Evolutionary conservation across 805 yeast species (phyloP).

Genomic region (Candida rishiriensis): DNA sequence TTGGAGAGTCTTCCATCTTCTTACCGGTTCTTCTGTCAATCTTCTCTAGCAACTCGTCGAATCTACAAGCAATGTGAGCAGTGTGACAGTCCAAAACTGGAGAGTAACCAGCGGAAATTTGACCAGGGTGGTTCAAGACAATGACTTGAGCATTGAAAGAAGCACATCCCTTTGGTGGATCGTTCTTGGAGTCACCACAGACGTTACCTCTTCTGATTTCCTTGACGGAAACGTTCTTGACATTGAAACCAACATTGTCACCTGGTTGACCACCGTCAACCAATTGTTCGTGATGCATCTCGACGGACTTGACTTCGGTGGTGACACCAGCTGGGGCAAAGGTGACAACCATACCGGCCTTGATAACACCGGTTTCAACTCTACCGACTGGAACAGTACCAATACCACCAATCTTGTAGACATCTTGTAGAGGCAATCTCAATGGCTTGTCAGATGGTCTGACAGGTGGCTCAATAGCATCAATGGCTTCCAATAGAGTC

Average conservation of each 20-base stretch:
- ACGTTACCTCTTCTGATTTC: constrained; percentile 93
- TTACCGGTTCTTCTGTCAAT: constrained; percentile 93
- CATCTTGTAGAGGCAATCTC: constrained; percentile 87
- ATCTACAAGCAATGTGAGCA: constrained; percentile 88
- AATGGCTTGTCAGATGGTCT: constrained; percentile 86
- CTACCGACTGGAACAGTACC: constrained; percentile 93
- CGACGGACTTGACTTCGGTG: constrained; percentile 86
- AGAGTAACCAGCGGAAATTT: constrained; percentile 84
- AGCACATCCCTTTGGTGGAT: constrained; percentile 75
- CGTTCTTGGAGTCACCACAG: constrained; percentile 85
- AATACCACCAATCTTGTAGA: constrained; percentile 90
- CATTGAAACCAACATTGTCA: constrained; percentile 89
- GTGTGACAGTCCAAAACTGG: constrained; percentile 93
- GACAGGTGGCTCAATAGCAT: constrained; percentile 72
- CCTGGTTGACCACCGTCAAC: constrained; percentile 90
- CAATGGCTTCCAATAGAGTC: constrained; percentile 83
- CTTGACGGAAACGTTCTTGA: constrained; percentile 85
- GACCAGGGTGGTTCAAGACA: constrained; percentile 90
- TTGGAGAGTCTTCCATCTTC: constrained; percentile 83
- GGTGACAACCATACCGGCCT: constrained; percentile 86
- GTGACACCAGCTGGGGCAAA: constrained; percentile 90
- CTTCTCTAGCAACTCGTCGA: constrained; percentile 72
- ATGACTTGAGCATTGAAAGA: constrained; percentile 77
- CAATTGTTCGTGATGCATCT: constrained; percentile 82
- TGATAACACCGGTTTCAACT: constrained; percentile 89